These are phyloP conservation scores for Aquilaria sinensis DNA, from an alignment of 345 rosid genomes.

Conservation along the genomic window DNA sequence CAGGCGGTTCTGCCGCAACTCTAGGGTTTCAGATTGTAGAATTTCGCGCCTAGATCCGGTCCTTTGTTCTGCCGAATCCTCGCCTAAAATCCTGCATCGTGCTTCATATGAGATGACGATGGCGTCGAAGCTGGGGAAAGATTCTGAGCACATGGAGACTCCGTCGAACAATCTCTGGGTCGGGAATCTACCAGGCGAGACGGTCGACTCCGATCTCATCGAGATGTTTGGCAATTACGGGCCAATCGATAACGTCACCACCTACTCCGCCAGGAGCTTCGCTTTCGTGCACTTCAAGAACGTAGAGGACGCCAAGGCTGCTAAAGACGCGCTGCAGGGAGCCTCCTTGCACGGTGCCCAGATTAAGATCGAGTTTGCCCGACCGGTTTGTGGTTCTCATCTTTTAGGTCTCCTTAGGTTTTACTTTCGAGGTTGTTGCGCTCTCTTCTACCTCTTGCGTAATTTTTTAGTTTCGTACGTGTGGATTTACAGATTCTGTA, in stretches of 20 bases:
- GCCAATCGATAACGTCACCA: slow-evolving; percentile 59
- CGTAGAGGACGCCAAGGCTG: slow-evolving; percentile 76
- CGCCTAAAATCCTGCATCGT: too few relatives aligned
- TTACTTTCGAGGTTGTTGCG: slow-evolving; percentile 2
- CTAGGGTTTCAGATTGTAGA: too few relatives aligned
- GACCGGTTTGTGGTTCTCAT: slow-evolving; percentile 95
- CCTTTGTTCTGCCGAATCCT: too few relatives aligned
- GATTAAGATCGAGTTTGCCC: slow-evolving; percentile 89
- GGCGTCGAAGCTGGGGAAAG: slow-evolving; percentile 34
- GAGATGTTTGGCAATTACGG: slow-evolving; percentile 59
- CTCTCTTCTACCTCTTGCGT: slow-evolving; percentile 1
- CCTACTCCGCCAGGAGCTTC: slow-evolving; percentile 61
- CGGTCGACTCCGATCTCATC: slow-evolving; percentile 62
- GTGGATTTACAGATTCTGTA: too few relatives aligned
- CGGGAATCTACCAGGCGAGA: slow-evolving; percentile 54
- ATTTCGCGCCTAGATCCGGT: too few relatives aligned
- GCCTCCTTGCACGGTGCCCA: slow-evolving; percentile 42
- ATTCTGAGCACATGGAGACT: slow-evolving; percentile 28
- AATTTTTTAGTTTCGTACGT: neutral
- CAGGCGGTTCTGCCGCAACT: too few relatives aligned
- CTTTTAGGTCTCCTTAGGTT: slow-evolving; percentile 35
- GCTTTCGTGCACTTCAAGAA: slow-evolving; percentile 75
- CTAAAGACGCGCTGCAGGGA: slow-evolving; percentile 77
- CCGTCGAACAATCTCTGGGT: slow-evolving; percentile 84
- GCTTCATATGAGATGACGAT: slow-evolving; percentile 12